phyloP scores from a whole-genome alignment of 805 yeast species.

The Brettanomyces nanus region DNA sequence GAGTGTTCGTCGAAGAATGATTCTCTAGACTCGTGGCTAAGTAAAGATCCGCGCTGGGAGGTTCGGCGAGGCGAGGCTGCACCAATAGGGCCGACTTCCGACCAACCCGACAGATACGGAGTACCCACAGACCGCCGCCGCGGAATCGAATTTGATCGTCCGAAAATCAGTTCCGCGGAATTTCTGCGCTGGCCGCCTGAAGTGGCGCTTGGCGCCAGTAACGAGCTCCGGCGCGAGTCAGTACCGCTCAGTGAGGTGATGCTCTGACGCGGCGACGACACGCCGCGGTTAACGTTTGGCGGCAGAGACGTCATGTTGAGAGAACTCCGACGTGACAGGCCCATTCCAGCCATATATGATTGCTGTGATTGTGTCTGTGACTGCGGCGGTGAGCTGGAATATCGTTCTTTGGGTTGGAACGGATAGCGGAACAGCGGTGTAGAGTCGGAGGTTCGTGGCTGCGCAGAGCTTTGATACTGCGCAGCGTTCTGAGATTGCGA shows the following conservation, averaged over 20 bases:
- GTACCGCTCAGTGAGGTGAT: slow-evolving; percentile 5
- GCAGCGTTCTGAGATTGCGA: too few species aligned
- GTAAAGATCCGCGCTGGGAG: neutral
- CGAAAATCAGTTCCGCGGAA: neutral
- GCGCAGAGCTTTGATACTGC: too few species aligned
- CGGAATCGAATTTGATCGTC: neutral
- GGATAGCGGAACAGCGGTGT: slow-evolving; percentile 61
- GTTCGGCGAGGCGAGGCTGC: neutral
- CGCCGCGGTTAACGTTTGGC: slow-evolving; percentile 11
- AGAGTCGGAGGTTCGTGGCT: too few species aligned
- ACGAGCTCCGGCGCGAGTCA: slow-evolving; percentile 6
- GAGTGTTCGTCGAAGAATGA: too few species aligned
- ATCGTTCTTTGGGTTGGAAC: slow-evolving; percentile 42
- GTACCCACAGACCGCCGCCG: slow-evolving; percentile 1
- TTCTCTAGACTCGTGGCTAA: slow-evolving; percentile 3
- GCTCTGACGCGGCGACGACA: neutral
- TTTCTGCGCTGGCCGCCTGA: neutral
- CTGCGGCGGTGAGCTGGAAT: slow-evolving; percentile 8
- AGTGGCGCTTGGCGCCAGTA: slow-evolving; percentile 2
- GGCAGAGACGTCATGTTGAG: slow-evolving; percentile 14
- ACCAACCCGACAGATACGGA: neutral
- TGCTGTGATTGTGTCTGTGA: neutral
- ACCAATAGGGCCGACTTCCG: neutral
- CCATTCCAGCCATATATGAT: neutral
- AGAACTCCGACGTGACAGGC: neutral